These are phyloP conservation scores for Actinidia chinensis DNA, from an alignment of 179 eudicot species.

Conservation along the genomic window DNA sequence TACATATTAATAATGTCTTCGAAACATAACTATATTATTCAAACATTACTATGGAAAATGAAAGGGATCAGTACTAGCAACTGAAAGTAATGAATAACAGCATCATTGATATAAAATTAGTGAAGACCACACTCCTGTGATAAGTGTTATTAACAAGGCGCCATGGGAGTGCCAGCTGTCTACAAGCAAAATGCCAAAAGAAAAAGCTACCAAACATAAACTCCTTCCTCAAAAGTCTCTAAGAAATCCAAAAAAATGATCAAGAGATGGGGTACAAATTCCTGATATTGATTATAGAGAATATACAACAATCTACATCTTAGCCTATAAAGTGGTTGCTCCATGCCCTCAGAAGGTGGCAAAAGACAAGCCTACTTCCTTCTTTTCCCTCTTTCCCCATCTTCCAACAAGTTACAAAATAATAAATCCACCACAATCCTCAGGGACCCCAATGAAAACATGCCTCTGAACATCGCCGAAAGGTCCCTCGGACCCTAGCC, in stretches of 20 bases:
- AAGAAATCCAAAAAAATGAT: background rate
- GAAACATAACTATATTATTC: background rate
- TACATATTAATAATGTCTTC: background rate
- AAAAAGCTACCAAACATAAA: background rate
- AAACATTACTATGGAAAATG: background rate
- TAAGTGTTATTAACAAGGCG: background rate
- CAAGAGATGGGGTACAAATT: background rate
- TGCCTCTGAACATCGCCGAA: background rate
- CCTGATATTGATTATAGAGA: background rate
- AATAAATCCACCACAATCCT: background rate
- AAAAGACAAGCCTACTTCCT: background rate
- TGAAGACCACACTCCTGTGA: background rate
- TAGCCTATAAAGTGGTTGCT: background rate
- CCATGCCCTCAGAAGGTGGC: background rate
- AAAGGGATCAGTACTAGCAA: background rate
- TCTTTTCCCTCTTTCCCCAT: background rate
- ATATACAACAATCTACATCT: background rate
- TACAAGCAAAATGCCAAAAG: background rate
- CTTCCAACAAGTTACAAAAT: background rate
- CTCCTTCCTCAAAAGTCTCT: background rate
- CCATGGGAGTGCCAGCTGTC: background rate
- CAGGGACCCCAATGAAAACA: background rate
- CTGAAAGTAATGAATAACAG: background rate
- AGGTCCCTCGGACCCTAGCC: background rate
- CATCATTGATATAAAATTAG: background rate